Conservation (phyloP, 1,139 yeast genomes). For the Saccharomyces hybrid region DNA sequence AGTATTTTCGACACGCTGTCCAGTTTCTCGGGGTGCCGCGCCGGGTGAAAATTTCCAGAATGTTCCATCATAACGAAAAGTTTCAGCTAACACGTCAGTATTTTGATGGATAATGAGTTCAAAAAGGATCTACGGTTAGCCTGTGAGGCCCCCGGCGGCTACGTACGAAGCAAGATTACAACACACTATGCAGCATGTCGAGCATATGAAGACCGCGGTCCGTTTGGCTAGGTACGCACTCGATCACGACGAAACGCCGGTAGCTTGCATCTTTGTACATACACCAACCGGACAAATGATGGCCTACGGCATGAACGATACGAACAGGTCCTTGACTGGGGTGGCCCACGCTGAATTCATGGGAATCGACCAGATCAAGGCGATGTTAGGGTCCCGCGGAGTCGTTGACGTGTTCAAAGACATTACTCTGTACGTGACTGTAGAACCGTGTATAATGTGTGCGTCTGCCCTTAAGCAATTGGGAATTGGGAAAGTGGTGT, state of each 20-base stretch:
- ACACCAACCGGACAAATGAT: conserved; percentile 41
- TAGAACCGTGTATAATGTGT: conserved; percentile 98
- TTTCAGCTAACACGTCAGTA: background rate
- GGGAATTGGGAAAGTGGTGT: conserved; percentile 63
- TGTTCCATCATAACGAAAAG: background rate
- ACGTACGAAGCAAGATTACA: background rate
- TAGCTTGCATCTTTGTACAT: conserved; percentile 61
- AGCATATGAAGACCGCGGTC: conserved; percentile 46
- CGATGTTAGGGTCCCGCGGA: conserved; percentile 7
- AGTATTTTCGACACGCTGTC: background rate
- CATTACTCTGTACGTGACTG: conserved; percentile 77
- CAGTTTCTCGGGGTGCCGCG: conserved; percentile 1
- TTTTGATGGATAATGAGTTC: background rate
- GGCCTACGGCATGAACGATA: conserved; percentile 80
- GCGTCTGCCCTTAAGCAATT: conserved; percentile 85
- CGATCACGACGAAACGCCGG: conserved; percentile 57
- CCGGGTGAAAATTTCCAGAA: conserved; percentile 1
- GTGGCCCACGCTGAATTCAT: conserved; percentile 89
- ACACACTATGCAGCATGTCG: conserved; percentile 8
- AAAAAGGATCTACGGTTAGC: background rate
- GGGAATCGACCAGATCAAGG: conserved; percentile 42
- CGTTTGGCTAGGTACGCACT: conserved; percentile 51
- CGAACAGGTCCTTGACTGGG: conserved; percentile 79
- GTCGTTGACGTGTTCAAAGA: conserved; percentile 37
- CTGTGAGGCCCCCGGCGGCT: background rate